Evolutionary conservation across 805 yeast species (phyloP).

Genomic region (Candida chauliodis): DNA sequence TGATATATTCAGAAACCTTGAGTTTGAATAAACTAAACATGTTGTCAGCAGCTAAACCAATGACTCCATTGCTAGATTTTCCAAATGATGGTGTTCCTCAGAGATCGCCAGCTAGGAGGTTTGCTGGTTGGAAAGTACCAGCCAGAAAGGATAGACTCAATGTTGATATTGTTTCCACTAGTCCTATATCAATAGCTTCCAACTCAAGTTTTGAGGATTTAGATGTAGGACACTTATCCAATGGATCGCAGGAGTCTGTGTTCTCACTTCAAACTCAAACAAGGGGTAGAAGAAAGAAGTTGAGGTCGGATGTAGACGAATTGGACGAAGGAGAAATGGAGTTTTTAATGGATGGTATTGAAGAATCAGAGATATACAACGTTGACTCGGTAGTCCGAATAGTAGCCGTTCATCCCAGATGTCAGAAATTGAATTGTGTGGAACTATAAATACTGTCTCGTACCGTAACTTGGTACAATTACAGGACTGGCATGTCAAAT

Average conservation of each 20-base stretch:
- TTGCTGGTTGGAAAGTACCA: constrained; percentile 3
- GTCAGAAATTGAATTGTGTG: too few species aligned
- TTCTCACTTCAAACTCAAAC: constrained; percentile 1
- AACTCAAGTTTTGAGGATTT: constrained; percentile 7
- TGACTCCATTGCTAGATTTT: not conserved
- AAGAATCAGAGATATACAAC: constrained; percentile 1
- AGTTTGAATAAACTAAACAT: not conserved
- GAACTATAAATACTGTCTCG: too few species aligned
- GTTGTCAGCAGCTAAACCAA: not conserved
- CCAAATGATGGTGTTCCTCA: constrained; percentile 9
- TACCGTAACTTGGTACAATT: too few species aligned
- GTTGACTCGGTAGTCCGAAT: constrained; percentile 5
- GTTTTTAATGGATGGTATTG: constrained; percentile 1
- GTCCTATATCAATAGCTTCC: constrained; percentile 1
- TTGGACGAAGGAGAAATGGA: constrained; percentile 2
- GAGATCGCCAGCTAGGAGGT: constrained; percentile 16
- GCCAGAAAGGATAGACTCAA: not conserved
- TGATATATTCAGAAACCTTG: constrained; percentile 2
- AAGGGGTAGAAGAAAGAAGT: not conserved
- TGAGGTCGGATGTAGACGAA: not conserved
- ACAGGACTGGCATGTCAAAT: too few species aligned
- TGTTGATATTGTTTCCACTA: not conserved
- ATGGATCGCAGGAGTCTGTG: not conserved
- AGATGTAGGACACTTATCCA: not conserved
- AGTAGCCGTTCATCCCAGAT: not conserved